Evolutionary conservation across 805 yeast genomes (phyloP), one percentile per base, ranked within the genome.

Genomic region (Suhomyces sp.): DNA sequence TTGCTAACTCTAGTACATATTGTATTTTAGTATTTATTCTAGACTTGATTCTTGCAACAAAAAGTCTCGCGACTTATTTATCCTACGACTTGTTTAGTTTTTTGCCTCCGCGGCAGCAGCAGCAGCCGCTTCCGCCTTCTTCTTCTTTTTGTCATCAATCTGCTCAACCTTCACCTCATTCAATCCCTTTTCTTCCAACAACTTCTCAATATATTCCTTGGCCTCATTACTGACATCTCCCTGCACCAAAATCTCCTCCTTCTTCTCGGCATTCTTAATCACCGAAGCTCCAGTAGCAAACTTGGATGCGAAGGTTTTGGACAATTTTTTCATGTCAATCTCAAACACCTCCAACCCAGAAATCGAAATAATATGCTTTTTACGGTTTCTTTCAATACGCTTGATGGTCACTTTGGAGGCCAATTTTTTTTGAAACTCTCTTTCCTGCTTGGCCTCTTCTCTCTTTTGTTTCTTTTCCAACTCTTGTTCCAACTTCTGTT

Each of bases 211-310:
- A 60, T 87, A 87, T 5, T 74, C 87, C 65, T 88, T 96, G 25
- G 91, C 94, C 62, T 87, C 96, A 58, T 91, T 97, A 52, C 91
- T 87, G 43, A 92, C 94, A 69, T 93, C 98, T 62, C 98, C 98
- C 73, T 92, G 97, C 53, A 92, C 86, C 53, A 89, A 81, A 51
- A 92, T 83, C 65, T 92, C 98, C 56, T 93, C 97, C 67, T 87
- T 89, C 72, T 92, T 92, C 58, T 92, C 98, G 3, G 84, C 91
- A 57, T 84, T 88, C 71, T 92, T 92, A 3, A 91, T 85, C 12
- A 92, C 96, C 20, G 94, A 84, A 25, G 97, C 93, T 48, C 98
- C 98, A 7, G 97, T 92, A 12, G 98, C 98, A 65, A 93, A 92
- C 68, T 88, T 90, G 33, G 94, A 86, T 0, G 97, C 94, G 70